These are phyloP conservation scores for Sporothrix globosa DNA, from an alignment of 2,329 filamentous ascomycete species.

Conservation along the genomic window DNA sequence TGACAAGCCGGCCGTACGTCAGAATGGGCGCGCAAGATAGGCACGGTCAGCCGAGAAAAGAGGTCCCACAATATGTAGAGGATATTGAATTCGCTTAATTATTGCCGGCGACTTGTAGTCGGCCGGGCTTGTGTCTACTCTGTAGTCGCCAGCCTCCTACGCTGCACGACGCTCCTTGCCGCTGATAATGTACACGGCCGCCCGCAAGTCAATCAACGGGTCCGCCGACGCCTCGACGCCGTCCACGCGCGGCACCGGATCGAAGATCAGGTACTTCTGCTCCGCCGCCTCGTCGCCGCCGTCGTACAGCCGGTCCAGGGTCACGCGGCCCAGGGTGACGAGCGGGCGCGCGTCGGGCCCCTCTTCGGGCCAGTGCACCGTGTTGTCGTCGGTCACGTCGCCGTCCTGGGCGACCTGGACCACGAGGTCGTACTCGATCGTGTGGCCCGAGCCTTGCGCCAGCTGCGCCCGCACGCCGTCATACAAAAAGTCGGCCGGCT, in stretches of 20 bases:
- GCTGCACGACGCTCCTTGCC: conserved; percentile 57
- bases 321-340: conserved; percentile 56
- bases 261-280: conserved; percentile 60
- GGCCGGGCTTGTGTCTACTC: neutral
- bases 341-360: conserved; percentile 57
- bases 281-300: conserved; percentile 46
- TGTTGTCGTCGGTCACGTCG: conserved; percentile 40
- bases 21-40: neutral
- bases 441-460: conserved; percentile 34
- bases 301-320: conserved; percentile 47
- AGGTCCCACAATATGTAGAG: too few relatives aligned
- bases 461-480: conserved; percentile 51
- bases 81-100: too few relatives aligned
- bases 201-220: conserved; percentile 59
- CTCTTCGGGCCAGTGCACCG: conserved; percentile 54
- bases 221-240: conserved; percentile 58
- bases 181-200: conserved; percentile 59
- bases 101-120: neutral
- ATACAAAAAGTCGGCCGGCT: conserved; percentile 52
- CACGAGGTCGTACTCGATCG: conserved; percentile 51
- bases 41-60: neutral
- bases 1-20: conserved; percentile 13
- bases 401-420: conserved; percentile 50
- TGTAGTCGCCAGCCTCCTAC: neutral
- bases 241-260: conserved; percentile 61